phyloP scores from a whole-genome alignment of 257 asterid species.

The Solanum chilense region DNA sequence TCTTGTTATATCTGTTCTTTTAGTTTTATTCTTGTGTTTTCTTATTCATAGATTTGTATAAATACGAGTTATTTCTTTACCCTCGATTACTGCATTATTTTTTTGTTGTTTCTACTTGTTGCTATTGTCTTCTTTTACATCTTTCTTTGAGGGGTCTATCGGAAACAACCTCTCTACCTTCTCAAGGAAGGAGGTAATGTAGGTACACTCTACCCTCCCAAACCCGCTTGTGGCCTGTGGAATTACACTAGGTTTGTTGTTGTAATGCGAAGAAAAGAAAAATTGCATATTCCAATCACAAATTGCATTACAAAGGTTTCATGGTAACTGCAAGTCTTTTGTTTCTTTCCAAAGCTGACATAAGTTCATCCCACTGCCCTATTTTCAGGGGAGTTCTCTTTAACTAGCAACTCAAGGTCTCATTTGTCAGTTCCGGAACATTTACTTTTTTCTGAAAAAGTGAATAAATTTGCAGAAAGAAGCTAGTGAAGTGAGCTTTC shows the following conservation, averaged over 20 bases:
- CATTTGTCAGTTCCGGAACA: too few relatives aligned
- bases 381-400: too few relatives aligned
- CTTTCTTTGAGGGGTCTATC: not conserved
- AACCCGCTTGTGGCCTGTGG: not conserved
- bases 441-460: too few relatives aligned
- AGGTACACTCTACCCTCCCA: not conserved
- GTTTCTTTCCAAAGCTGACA: too few relatives aligned
- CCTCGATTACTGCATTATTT: not conserved
- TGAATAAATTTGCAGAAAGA: too few relatives aligned
- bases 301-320: not conserved
- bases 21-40: not conserved
- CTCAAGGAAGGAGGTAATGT: not conserved
- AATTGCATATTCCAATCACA: not conserved
- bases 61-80: not conserved
- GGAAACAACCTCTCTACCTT: not conserved
- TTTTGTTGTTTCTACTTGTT: not conserved
- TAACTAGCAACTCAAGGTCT: too few relatives aligned
- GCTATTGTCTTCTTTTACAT: not conserved
- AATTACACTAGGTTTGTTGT: not conserved
- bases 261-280: not conserved
- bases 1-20: not conserved
- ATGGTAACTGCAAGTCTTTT: too few relatives aligned
- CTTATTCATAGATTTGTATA: not conserved
- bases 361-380: too few relatives aligned
- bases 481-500: too few relatives aligned